Percentiles rank a stretch among this genome's conserved stretches.
Conservation (phyloP, 163 green algal species). For the Scenedesmus sp. region DNA sequence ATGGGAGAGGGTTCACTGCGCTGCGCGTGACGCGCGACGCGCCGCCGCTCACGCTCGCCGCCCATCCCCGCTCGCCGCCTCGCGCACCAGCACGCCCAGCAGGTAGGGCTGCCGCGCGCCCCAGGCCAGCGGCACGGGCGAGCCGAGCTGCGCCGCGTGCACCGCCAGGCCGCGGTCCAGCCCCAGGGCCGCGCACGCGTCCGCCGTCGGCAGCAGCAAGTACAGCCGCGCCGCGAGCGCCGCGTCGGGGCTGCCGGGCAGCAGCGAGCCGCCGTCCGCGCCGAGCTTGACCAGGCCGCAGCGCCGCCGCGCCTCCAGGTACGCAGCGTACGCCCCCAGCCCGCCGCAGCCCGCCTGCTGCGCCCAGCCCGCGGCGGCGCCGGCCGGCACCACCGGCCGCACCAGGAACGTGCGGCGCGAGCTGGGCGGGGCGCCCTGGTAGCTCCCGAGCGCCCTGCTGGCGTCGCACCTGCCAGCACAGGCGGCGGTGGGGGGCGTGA, state of each 20-base stretch:
- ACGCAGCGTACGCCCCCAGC: background rate
- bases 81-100: background rate
- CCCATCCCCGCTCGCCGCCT: background rate
- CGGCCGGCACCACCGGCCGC: background rate
- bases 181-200: background rate
- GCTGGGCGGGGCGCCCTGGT: background rate
- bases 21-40: background rate
- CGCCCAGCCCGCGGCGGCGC: background rate
- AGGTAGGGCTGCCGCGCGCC: background rate
- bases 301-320: background rate
- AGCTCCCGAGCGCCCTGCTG: background rate
- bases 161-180: background rate
- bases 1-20: background rate
- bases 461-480: background rate
- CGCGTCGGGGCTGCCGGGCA: background rate
- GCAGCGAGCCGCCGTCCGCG: background rate
- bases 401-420: no score
- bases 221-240: background rate
- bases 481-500: no score
- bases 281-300: background rate
- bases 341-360: no score
- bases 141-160: no score
- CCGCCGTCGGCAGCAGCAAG: background rate
- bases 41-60: background rate
- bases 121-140: no score